Conservation (phyloP, 1,284 basidiomycete genomes). For the Malassezia equina region DNA sequence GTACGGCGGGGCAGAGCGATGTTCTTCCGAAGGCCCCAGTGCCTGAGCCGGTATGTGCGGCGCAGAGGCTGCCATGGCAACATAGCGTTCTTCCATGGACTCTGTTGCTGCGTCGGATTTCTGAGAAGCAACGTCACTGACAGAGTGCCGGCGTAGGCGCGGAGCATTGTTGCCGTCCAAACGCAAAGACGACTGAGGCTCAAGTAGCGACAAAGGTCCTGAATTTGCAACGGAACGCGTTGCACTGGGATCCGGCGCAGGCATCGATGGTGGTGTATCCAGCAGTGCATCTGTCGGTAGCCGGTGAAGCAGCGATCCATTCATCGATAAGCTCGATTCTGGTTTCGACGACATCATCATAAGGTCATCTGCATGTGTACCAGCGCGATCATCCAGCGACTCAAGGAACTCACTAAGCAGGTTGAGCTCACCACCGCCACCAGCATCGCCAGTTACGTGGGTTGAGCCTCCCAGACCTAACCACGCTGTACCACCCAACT, state of each 20-base stretch:
- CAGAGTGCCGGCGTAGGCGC: conserved; percentile 1
- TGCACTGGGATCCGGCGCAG: not conserved
- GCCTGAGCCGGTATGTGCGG: conserved; percentile 7
- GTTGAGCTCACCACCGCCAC: conserved; percentile 39
- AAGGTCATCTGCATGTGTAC: not conserved
- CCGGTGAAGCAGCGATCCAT: not conserved
- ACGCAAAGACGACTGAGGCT: not conserved
- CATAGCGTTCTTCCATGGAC: not conserved
- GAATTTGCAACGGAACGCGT: not conserved
- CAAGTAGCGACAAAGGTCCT: not conserved
- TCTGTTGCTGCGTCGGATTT: not conserved
- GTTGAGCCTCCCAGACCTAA: conserved; percentile 33
- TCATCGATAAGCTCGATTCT: not conserved
- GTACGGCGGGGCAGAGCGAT: conserved; percentile 2
- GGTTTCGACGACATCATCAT: not conserved
- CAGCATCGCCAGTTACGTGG: conserved; percentile 30
- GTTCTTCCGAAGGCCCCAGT: not conserved
- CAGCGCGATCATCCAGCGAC: conserved; percentile 27
- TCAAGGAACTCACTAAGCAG: conserved; percentile 42
- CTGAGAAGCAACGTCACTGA: not conserved
- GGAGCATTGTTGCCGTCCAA: not conserved
- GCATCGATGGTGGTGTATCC: conserved; percentile 3
- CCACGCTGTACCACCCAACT: conserved; percentile 38
- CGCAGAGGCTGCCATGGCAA: conserved; percentile 1
- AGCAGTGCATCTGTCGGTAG: not conserved